Evolutionary conservation across 176 grass and related monocot species (phyloP), one percentile per base, ranked within the genome.

Genomic region (Themeda triandra): DNA sequence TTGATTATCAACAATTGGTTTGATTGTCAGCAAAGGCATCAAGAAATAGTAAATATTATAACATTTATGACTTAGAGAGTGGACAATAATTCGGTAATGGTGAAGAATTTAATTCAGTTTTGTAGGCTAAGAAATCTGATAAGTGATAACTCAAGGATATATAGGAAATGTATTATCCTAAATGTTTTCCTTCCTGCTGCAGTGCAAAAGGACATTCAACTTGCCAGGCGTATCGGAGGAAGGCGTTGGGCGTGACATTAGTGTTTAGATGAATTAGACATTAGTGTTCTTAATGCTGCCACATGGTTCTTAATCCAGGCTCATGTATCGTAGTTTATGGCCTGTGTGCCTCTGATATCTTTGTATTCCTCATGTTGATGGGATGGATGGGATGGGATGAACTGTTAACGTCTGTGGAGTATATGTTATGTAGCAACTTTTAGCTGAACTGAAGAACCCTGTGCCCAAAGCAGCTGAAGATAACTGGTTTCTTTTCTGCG

Each of bases 151-250:
- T 30, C 24, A 62, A 65, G 48, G 37, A 66, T 78, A 12, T 56
- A 67, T 56, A 68, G 48, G 49, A 41, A 56, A 13, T 23, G 17
- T 41, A n/a, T 62, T 62, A 62, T 27, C n/a, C 56, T 62, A 21
- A 42, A 13, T 45, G 17, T 53, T 66, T 67, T 42, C 42, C 67
- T 66, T 42, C 19, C 23, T 79, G 66, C 39, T 90, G 29, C 89
- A 94, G 97, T 96, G 97, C 80, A 92, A 82, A 94, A 84, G 86
- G 97, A 99, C 86, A 89, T 99, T 9, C 89, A 96, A n/a, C 90
- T 99, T 13, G 97, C 91, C 10, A 92, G 93, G 84, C 91, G 93
- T 23, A 96, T 99, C 21, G 80, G 81, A 33, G 96, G 93, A 83
- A 90, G 54, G 56, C 75, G 58, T 10, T 94, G 91, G 85, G 88